phyloP scores from a whole-genome alignment of 1,139 yeast species.

The Spencermartinsiella ligniputridi region DNA sequence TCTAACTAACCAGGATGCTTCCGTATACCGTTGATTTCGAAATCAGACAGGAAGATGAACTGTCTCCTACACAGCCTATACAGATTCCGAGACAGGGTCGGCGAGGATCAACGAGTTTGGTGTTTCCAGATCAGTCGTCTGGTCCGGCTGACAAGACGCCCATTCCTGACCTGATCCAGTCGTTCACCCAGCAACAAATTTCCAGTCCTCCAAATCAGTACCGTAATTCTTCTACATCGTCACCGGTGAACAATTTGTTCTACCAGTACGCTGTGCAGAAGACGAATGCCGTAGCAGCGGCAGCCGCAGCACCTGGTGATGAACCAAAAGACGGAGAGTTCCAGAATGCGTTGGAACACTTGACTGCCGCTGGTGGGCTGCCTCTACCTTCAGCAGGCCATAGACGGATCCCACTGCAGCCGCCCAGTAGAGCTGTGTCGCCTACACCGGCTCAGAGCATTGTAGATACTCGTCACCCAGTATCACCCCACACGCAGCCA shows the following conservation, averaged over 20 bases:
- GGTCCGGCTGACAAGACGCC: slow-evolving; percentile 6
- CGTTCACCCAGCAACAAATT: slow-evolving; percentile 11
- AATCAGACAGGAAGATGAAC: slow-evolving; percentile 34
- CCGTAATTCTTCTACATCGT: slow-evolving; percentile 6
- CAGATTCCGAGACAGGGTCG: slow-evolving; percentile 3
- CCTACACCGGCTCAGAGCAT: slow-evolving; percentile 20
- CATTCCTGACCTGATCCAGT: slow-evolving; percentile 19
- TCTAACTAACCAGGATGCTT: slow-evolving; percentile 46
- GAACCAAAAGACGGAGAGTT: not conserved
- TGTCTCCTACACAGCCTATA: not conserved
- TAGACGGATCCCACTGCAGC: slow-evolving; percentile 12
- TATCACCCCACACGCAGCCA: slow-evolving; percentile 12
- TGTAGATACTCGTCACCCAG: slow-evolving; percentile 17
- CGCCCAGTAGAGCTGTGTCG: slow-evolving; percentile 23
- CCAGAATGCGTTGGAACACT: slow-evolving; percentile 2
- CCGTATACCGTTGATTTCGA: slow-evolving; percentile 74
- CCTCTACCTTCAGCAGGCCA: not conserved
- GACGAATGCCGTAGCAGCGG: slow-evolving; percentile 1
- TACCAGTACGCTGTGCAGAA: slow-evolving; percentile 6
- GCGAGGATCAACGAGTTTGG: slow-evolving; percentile 4
- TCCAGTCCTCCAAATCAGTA: slow-evolving; percentile 4
- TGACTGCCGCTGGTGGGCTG: not conserved
- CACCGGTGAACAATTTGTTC: slow-evolving; percentile 14
- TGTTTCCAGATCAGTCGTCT: slow-evolving; percentile 7
- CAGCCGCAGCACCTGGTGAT: slow-evolving; percentile 2